phyloP scores from a whole-genome alignment of 805 yeast species.

The Torulaspora franciscae region DNA sequence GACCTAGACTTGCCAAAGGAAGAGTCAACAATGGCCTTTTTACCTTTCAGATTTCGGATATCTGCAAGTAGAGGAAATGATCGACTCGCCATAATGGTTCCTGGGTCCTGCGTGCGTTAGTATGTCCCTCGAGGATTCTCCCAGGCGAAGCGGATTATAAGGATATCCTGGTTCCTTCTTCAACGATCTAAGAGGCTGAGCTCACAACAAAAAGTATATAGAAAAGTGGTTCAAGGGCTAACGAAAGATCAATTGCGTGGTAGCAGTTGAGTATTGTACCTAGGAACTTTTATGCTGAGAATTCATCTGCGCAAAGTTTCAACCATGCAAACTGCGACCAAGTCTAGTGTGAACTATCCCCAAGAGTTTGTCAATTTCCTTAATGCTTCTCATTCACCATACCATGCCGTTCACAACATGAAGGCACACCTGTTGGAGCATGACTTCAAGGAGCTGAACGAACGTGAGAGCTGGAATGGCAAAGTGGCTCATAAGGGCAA shows the following conservation, averaged over 20 bases:
- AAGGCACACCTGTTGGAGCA: slow-evolving; percentile 48
- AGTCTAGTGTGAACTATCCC: slow-evolving; percentile 21
- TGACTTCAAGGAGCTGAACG: slow-evolving; percentile 74
- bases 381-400: slow-evolving; percentile 87
- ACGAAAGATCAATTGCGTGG: not conserved
- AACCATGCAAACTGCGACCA: slow-evolving; percentile 17
- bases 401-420: slow-evolving; percentile 76
- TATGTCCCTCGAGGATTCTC: no score
- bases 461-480: slow-evolving; percentile 65
- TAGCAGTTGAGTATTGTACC: not conserved
- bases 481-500: slow-evolving; percentile 51
- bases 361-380: slow-evolving; percentile 70
- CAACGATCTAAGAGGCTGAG: no score
- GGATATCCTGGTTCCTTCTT: no score
- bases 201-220: no score
- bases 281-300: slow-evolving; percentile 23
- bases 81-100: not conserved
- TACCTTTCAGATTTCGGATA: no score
- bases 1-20: no score
- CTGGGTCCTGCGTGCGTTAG: not conserved
- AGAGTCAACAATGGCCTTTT: no score
- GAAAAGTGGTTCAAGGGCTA: not conserved
- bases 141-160: no score
- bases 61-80: not conserved
- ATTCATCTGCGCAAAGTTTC: slow-evolving; percentile 27